phyloP scores from a whole-genome alignment of 345 rosid genomes.

The Eucalyptus erythrocorys region DNA sequence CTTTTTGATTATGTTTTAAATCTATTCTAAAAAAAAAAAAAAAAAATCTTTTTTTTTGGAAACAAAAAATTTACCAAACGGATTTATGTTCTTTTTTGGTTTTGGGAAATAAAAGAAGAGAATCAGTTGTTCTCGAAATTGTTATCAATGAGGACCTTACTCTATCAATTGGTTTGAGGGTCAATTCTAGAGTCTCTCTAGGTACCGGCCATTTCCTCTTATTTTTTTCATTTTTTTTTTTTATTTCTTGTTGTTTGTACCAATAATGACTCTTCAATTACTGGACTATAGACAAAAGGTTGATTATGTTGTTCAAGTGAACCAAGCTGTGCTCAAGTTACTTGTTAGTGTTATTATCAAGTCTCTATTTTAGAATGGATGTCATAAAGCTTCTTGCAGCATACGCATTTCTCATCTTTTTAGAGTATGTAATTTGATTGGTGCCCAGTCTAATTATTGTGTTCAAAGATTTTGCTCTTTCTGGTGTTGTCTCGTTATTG shows the following conservation, averaged over 20 bases:
- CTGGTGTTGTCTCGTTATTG: neutral
- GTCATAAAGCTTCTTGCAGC: neutral
- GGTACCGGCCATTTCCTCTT: too few species aligned
- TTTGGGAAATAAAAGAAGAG: too few species aligned
- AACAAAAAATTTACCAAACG: too few species aligned
- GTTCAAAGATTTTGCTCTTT: neutral
- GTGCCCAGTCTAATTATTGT: neutral
- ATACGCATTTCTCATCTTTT: neutral
- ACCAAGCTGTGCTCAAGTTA: neutral
- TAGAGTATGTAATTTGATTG: neutral
- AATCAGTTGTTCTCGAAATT: too few species aligned
- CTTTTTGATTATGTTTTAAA: too few species aligned
- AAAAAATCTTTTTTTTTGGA: accelerated
- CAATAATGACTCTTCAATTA: neutral
- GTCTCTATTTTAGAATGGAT: neutral
- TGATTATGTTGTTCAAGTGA: neutral
- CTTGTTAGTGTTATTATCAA: neutral
- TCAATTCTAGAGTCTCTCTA: too few species aligned
- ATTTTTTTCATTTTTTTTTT: accelerated
- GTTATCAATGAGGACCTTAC: accelerated
- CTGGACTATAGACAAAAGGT: neutral
- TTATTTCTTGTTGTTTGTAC: neutral
- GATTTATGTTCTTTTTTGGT: too few species aligned
- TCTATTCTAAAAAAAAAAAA: too few species aligned
- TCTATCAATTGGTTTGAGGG: neutral